Evolutionary conservation across 768 basidiomycete species (phyloP).

Genomic region (Amanita exitialis): DNA sequence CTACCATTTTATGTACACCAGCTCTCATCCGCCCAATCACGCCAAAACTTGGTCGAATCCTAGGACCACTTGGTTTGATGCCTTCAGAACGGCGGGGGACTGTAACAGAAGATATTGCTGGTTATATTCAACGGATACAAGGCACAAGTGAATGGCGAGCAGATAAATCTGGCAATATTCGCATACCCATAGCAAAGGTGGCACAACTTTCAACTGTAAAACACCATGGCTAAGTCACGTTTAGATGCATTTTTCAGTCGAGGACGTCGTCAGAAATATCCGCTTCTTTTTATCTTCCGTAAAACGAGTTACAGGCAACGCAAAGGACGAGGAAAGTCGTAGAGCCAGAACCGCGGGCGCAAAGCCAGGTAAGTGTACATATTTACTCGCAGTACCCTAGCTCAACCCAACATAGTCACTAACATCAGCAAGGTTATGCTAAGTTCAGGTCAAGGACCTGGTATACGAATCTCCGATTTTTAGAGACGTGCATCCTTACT

Average conservation of each 20-base stretch:
- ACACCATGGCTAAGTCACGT: constrained; percentile 1
- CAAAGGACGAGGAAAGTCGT: constrained; percentile 42
- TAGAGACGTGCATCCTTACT: constrained; percentile 19
- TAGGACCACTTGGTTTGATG: constrained; percentile 89
- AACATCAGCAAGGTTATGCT: constrained; percentile 74
- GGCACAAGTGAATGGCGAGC: constrained; percentile 92
- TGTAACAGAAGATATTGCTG: constrained; percentile 81
- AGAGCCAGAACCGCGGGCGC: constrained; percentile 25
- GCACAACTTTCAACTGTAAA: constrained; percentile 4
- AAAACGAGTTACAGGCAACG: constrained; percentile 64
- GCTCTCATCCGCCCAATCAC: constrained; percentile 71
- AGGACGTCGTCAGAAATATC: constrained; percentile 73
- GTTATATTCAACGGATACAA: constrained; percentile 68
- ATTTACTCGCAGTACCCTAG: constrained; percentile 1
- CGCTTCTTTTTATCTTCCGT: constrained; percentile 68
- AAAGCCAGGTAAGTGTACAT: constrained; percentile 34
- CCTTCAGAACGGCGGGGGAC: constrained; percentile 91
- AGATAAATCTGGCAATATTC: constrained; percentile 77
- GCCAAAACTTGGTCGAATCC: constrained; percentile 68
- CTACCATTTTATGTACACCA: constrained; percentile 78
- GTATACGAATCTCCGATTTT: constrained; percentile 76
- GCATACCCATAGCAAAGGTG: constrained; percentile 76
- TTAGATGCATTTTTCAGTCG: constrained; percentile 64
- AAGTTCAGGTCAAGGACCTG: constrained; percentile 82
- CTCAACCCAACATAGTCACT: constrained; percentile 36